phyloP scores from a whole-genome alignment of 352 stramenopile genomes.

The Peronospora destructor region DNA sequence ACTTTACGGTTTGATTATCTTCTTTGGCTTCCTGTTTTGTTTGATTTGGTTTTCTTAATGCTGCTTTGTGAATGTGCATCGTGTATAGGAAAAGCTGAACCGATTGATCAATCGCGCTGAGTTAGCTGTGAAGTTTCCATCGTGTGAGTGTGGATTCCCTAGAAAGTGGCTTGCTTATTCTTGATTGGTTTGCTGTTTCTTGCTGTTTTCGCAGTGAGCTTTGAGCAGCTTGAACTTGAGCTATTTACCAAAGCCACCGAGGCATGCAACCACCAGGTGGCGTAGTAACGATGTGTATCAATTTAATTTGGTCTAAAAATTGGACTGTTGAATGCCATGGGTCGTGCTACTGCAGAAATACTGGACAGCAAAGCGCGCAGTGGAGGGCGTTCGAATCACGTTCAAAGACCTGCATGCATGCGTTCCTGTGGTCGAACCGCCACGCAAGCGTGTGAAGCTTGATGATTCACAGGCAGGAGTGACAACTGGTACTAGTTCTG shows the following conservation, averaged over 20 bases:
- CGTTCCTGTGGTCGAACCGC: conserved; percentile 55
- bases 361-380: conserved; percentile 61
- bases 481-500: conserved; percentile 4
- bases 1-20: conserved; percentile 53
- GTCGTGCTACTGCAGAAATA: conserved; percentile 34
- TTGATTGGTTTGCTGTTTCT: neutral
- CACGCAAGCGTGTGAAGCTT: conserved; percentile 57
- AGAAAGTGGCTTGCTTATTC: neutral
- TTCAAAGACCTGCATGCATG: conserved; percentile 78
- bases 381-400: conserved; percentile 70
- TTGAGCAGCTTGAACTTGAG: conserved; percentile 79
- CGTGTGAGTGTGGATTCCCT: conserved; percentile 25
- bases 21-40: neutral
- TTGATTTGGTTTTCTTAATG: conserved; percentile 1
- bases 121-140: conserved; percentile 69
- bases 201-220: conserved; percentile 46
- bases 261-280: conserved; percentile 52
- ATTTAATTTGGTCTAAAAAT: neutral
- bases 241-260: conserved; percentile 61
- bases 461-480: conserved; percentile 29
- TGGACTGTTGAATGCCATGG: neutral
- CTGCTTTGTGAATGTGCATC: neutral
- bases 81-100: conserved; percentile 67
- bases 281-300: neutral
- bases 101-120: conserved; percentile 80